These are phyloP conservation scores for Echium plantagineum DNA, from an alignment of 257 asterid species.

Conservation along the genomic window DNA sequence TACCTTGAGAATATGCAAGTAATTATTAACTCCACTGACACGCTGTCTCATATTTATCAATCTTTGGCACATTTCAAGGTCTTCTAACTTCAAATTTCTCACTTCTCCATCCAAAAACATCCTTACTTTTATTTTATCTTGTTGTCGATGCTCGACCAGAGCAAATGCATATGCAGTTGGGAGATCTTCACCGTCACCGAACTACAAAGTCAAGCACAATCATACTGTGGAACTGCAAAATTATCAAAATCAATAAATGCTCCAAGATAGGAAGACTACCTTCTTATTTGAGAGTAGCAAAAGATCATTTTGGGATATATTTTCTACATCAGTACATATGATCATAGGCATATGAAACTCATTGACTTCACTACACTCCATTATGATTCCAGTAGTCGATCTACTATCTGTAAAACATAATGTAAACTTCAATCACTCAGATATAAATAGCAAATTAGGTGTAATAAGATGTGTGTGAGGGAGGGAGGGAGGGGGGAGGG, in stretches of 20 bases:
- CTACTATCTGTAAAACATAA: constrained; percentile 34
- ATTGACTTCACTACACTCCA: constrained; percentile 55
- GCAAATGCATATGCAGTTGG: constrained; percentile 87
- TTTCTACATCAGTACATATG: constrained; percentile 26
- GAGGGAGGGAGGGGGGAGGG: too few species aligned
- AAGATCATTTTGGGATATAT: constrained; percentile 63
- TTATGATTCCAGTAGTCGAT: constrained; percentile 34
- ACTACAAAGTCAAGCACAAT: constrained; percentile 23
- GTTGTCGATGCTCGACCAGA: constrained; percentile 82
- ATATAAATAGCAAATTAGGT: not conserved
- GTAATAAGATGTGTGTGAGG: not conserved
- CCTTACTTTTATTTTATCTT: constrained; percentile 52
- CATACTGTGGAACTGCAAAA: not conserved
- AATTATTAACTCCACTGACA: constrained; percentile 32
- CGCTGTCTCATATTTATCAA: constrained; percentile 47
- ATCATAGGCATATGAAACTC: constrained; percentile 63
- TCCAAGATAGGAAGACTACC: constrained; percentile 26
- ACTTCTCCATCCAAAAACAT: constrained; percentile 65
- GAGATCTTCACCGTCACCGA: constrained; percentile 48
- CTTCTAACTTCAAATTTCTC: constrained; percentile 37
- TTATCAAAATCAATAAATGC: not conserved
- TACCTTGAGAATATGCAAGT: constrained; percentile 51
- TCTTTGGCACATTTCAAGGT: constrained; percentile 45
- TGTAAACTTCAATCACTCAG: constrained; percentile 4
- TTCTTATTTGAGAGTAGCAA: constrained; percentile 49